A percentile compares a stretch with the other conserved stretches of the same genome.
phyloP scores from a whole-genome alignment of 2,329 filamentous ascomycete genomes.

The Ascochyta pisi region DNA sequence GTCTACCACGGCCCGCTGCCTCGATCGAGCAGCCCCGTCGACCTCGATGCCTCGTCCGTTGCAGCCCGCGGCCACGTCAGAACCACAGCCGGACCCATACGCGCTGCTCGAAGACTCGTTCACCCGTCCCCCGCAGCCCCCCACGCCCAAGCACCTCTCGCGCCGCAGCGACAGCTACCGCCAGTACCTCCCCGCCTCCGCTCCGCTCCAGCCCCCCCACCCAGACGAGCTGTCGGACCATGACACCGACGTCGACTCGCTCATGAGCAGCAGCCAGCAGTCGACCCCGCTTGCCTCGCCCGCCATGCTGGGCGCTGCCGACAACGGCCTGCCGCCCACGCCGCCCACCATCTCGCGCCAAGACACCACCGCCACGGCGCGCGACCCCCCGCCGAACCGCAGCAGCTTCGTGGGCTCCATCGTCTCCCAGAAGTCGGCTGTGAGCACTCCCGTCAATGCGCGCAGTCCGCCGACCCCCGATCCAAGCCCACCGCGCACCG shows the following conservation, averaged over 20 bases:
- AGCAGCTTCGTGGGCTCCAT: conserved; percentile 50
- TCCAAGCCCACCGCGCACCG: conserved; percentile 45
- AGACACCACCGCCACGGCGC: conserved; percentile 31
- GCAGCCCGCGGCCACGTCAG: conserved; percentile 28
- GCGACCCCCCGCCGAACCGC: conserved; percentile 45
- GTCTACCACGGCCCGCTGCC: conserved; percentile 2
- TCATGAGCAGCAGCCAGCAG: conserved; percentile 33
- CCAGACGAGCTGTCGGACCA: conserved; percentile 30
- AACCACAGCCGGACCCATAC: conserved; percentile 33
- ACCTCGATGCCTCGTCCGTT: neutral
- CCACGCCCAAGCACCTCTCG: conserved; percentile 36
- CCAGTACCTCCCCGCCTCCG: conserved; percentile 30
- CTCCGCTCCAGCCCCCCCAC: conserved; percentile 27
- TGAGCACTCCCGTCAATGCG: conserved; percentile 51
- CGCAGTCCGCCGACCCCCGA: conserved; percentile 50
- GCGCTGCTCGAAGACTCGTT: conserved; percentile 44
- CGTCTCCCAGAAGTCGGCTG: conserved; percentile 47
- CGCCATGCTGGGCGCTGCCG: conserved; percentile 31
- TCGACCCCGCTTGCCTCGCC: conserved; percentile 41
- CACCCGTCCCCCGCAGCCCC: conserved; percentile 33
- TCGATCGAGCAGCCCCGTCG: neutral
- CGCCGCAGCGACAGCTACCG: conserved; percentile 37
- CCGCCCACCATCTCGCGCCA: conserved; percentile 50
- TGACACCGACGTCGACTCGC: conserved; percentile 36
- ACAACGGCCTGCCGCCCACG: conserved; percentile 54